A percentile compares a stretch with the other conserved stretches of the same genome.
Evolutionary conservation across 2,329 filamentous ascomycete species (phyloP).

Genomic region (Emericellopsis atlantica): DNA sequence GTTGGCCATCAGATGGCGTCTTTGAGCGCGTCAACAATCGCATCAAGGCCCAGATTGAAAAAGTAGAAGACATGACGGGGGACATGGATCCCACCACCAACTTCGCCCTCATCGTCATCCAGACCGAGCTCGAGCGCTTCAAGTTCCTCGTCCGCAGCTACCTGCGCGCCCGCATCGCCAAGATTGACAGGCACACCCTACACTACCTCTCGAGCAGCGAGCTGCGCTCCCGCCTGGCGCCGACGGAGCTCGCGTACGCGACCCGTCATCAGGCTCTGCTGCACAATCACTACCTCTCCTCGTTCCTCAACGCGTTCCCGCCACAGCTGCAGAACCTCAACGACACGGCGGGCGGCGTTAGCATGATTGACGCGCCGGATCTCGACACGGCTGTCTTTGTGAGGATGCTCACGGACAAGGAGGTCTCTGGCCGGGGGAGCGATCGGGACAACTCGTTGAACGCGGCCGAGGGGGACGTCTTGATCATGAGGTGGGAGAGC

Average conservation of each 20-base stretch:
- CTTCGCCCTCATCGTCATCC: constrained; percentile 85
- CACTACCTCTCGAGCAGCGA: constrained; percentile 52
- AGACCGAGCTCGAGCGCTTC: constrained; percentile 90
- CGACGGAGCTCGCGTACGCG: constrained; percentile 70
- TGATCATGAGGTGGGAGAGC: constrained; percentile 64
- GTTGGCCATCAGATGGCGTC: constrained; percentile 56
- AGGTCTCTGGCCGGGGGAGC: constrained; percentile 47
- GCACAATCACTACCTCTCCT: constrained; percentile 71
- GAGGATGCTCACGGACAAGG: constrained; percentile 50
- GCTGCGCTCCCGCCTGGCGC: constrained; percentile 53
- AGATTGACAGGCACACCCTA: constrained; percentile 71
- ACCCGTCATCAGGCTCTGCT: constrained; percentile 75
- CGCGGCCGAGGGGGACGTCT: constrained; percentile 47
- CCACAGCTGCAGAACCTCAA: constrained; percentile 69
- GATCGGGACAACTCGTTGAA: constrained; percentile 49
- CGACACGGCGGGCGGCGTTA: constrained; percentile 78
- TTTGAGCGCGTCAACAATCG: constrained; percentile 72
- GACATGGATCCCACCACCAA: constrained; percentile 85
- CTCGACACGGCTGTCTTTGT: constrained; percentile 75
- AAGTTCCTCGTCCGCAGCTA: constrained; percentile 83
- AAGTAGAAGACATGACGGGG: constrained; percentile 65
- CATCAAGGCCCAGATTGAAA: constrained; percentile 57
- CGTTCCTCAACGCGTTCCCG: constrained; percentile 77
- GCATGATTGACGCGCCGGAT: constrained; percentile 87
- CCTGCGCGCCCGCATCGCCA: constrained; percentile 72